Evolutionary conservation across 139 green algal genomes (phyloP).

Genomic region (Chlorella sp.): DNA sequence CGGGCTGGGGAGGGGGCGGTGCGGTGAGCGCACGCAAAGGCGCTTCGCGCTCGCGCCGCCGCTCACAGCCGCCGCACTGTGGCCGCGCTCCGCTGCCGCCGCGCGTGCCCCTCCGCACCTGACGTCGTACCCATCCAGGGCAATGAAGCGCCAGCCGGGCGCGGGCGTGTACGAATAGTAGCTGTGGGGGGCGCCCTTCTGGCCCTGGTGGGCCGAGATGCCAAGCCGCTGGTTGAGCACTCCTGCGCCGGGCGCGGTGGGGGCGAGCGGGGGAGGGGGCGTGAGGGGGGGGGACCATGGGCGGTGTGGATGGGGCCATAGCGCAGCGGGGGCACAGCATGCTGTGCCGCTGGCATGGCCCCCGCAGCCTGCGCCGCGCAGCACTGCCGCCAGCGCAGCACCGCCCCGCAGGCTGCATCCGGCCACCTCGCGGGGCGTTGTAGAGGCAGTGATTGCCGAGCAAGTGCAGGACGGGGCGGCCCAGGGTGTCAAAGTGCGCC

Average conservation of each 20-base stretch:
- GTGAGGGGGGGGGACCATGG: neutral
- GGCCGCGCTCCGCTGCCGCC: too few relatives aligned
- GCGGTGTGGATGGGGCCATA: neutral
- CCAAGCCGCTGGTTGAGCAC: slow-evolving; percentile 33
- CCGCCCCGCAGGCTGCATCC: slow-evolving; percentile 30
- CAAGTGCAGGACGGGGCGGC: slow-evolving; percentile 56
- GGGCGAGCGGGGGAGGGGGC: neutral
- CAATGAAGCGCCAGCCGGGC: slow-evolving; percentile 63
- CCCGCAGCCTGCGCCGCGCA: neutral
- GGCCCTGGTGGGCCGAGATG: neutral
- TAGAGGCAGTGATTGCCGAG: slow-evolving; percentile 82
- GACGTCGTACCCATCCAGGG: slow-evolving; percentile 84
- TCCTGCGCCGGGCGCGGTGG: neutral
- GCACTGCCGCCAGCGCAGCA: neutral
- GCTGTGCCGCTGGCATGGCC: neutral
- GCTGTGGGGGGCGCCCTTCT: slow-evolving; percentile 2
- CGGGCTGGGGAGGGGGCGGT: too few relatives aligned
- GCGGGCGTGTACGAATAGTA: slow-evolving; percentile 73
- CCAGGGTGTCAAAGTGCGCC: slow-evolving; percentile 45
- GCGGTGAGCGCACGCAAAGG: too few relatives aligned
- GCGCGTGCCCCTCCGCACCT: too few relatives aligned
- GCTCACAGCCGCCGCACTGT: too few relatives aligned
- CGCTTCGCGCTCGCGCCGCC: too few relatives aligned
- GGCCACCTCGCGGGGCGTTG: slow-evolving; percentile 55
- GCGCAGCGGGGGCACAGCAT: neutral